Base-by-base conservation (phyloP, 768 basidiomycete species). In the Rhodotorula babjevae region DNA sequence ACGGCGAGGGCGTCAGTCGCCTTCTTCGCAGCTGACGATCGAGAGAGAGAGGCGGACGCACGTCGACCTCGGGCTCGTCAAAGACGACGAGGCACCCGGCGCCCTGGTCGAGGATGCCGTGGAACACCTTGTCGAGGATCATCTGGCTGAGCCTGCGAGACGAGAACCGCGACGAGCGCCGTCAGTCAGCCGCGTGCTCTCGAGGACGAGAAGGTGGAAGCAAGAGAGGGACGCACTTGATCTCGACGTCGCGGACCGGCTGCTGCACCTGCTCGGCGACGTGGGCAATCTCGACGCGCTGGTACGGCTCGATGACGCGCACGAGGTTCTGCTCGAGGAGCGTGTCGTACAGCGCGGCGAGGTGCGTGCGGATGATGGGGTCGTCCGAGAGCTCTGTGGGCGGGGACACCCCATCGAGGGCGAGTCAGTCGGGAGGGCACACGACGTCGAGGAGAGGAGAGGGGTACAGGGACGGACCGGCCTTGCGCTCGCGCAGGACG, bases 71-170 rank as follows among this genome's bases (percentile, higher is more conserved):
- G 2, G 87, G 87, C 80, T 92, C 85, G 68, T 96, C 91, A 72
- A 90, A 97, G n/a, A 98, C 87, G 63, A 96, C 83, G 61, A 97
- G 82, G 78, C 93, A 93, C 0, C 93, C 93, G 6, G 91, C 86
- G 40, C 92, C 93, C 80, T 98, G 95, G 80, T 98, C 95, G n/a
- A 99, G 85, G 2, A 99, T 93, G 11, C 95, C 95, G 73, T 92
- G 87, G 74, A 98, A 86, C 3, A 94, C 87, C 77, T 94, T 94
- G 82, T 97, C 95, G 50, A 97, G 83, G 73, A 98, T 99, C 95
- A 99, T 98, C 80, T 99, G 95, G 44, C 91, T 93, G 40, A 98
- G 83, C 80, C 94, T 95, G 76, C 11, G n/a, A 3, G 27, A 11
- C 6, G 44, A 42, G n/a, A n/a, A n/a, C n/a, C 44, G 44, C 14